Conservation (phyloP, 768 basidiomycete genomes). For the Pisolithus sp. region DNA sequence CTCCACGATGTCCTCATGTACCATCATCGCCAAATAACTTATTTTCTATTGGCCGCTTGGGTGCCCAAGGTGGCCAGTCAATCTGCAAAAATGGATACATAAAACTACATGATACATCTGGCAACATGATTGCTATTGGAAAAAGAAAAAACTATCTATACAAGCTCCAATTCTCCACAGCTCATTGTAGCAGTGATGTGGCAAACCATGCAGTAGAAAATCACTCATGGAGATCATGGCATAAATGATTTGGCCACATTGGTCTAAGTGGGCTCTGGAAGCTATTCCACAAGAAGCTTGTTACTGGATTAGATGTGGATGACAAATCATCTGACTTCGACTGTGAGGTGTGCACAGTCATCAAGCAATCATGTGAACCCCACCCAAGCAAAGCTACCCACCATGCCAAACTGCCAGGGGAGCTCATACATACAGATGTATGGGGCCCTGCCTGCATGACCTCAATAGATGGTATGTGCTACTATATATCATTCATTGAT, state of each 20-base stretch:
- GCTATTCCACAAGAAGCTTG: not conserved
- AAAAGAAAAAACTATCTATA: too few relatives aligned
- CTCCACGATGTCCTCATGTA: not conserved
- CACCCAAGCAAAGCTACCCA: not conserved
- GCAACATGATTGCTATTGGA: too few relatives aligned
- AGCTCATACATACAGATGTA: slow-evolving; percentile 4
- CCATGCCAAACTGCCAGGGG: not conserved
- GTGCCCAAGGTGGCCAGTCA: too few relatives aligned
- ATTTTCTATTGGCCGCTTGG: not conserved
- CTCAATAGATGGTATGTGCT: not conserved
- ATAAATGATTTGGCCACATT: not conserved
- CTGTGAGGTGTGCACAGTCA: slow-evolving; percentile 1
- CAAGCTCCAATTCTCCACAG: too few relatives aligned
- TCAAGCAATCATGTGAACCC: not conserved
- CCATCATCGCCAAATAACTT: not conserved
- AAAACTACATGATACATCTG: too few relatives aligned
- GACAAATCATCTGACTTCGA: not conserved
- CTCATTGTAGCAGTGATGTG: too few relatives aligned
- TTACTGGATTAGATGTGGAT: not conserved
- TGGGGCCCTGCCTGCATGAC: not conserved
- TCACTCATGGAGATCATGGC: too few relatives aligned
- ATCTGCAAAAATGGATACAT: too few relatives aligned
- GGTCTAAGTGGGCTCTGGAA: not conserved
- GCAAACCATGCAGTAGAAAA: too few relatives aligned
- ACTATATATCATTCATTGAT: not conserved